Evolutionary conservation across 305 asterid species (phyloP).

Genomic region (Fraxinus sp.): DNA sequence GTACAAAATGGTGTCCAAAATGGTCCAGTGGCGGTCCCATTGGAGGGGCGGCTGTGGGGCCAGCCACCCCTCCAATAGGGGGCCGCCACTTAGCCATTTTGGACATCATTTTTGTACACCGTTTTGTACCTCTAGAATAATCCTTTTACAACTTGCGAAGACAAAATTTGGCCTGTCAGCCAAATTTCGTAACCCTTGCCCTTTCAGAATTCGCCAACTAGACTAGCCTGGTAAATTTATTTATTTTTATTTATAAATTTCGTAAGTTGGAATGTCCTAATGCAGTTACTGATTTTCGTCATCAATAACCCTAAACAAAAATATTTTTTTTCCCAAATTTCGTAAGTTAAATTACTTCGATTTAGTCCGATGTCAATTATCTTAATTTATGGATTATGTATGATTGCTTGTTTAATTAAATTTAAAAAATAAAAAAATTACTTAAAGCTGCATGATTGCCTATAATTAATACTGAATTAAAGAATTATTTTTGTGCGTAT

Average conservation of each 20-base stretch:
- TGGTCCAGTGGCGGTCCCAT: no score
- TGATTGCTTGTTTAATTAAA: background rate
- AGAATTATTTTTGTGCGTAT: background rate
- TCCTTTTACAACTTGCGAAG: background rate
- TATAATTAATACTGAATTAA: no score
- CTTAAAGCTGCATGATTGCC: background rate
- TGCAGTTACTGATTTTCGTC: background rate
- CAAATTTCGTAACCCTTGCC: background rate
- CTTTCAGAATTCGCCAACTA: background rate
- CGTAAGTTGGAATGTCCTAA: background rate
- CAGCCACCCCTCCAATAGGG: no score
- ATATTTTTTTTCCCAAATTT: no score
- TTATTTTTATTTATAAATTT: no score
- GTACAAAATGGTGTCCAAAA: no score
- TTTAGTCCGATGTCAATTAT: no score
- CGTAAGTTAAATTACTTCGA: background rate
- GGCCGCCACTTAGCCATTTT: no score
- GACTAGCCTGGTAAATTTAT: background rate
- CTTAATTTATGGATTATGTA: background rate
- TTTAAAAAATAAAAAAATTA: no score
- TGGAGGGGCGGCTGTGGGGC: no score
- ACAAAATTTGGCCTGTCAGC: background rate
- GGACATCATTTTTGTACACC: no score
- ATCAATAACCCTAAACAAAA: background rate
- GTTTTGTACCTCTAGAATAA: no score